Percentiles rank a stretch among this genome's conserved stretches.
Evolutionary conservation across 306 rosid genomes (phyloP).

Genomic region (Argentina anserina): DNA sequence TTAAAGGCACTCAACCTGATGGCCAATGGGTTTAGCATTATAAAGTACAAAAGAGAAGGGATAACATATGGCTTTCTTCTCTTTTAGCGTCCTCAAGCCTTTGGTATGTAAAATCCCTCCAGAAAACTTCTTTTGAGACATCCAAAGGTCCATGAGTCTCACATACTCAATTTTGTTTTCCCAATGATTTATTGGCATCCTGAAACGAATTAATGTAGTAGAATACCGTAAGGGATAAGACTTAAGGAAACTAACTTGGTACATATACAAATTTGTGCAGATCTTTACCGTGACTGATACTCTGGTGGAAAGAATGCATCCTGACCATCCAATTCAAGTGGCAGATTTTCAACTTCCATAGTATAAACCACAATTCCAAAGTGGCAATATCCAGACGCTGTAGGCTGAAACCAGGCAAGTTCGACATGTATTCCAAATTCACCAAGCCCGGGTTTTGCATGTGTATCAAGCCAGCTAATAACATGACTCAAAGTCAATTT

Average conservation of each 20-base stretch:
- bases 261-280: conserved; percentile 19
- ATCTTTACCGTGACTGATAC: conserved; percentile 54
- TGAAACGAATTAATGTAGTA: conserved; percentile 28
- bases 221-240: conserved; percentile 15
- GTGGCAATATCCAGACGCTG: conserved; percentile 85
- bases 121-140: conserved; percentile 50
- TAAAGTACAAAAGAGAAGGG: conserved; percentile 58
- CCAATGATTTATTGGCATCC: conserved; percentile 30
- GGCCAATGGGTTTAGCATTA: conserved; percentile 80
- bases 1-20: conserved; percentile 61
- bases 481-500: conserved; percentile 59
- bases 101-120: conserved; percentile 60
- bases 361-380: conserved; percentile 68
- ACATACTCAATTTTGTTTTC: conserved; percentile 31
- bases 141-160: conserved; percentile 43
- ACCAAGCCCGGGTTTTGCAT: conserved; percentile 59
- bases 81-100: conserved; percentile 66
- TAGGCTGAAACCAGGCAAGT: conserved; percentile 91
- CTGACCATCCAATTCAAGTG: conserved; percentile 36
- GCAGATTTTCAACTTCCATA: conserved; percentile 38
- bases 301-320: conserved; percentile 39
- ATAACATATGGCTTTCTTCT: conserved; percentile 52
- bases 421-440: conserved; percentile 55
- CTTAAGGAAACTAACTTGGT: conserved; percentile 9
- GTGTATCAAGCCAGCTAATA: conserved; percentile 70